Base-by-base conservation (phyloP, 2,329 filamentous ascomycete species). In the Colletotrichum trifolii region DNA sequence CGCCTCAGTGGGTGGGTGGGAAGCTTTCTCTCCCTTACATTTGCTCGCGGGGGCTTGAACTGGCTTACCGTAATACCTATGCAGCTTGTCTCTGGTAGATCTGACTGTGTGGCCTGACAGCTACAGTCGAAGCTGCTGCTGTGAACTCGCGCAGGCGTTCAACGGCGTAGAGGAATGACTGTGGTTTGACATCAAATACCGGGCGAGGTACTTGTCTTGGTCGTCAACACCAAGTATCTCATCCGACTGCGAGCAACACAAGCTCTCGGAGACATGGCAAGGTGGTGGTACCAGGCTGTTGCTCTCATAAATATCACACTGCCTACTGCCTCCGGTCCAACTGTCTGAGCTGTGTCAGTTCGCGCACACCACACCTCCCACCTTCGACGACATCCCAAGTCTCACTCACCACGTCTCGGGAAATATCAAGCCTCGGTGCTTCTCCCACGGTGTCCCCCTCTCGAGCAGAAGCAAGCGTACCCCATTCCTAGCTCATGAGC, bases 1-100 rank as follows among this genome's bases (percentile, higher is more conserved):
- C 57, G 50, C 40, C 58, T 65, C 57, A 46, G 42, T 54, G 57
- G 62, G 62, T 42, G 62, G 62, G 62, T 65, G 46, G 62, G 62
- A 65, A 65, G 58, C 62, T 65, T 65, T 65, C n/a, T 17, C 35
- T 42, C 25, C 33, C 12, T 34, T 34, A 12, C 25, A 25, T 25
- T 5, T 25, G 25, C 25, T 25, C 25, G 25, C 25, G 3, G 25
- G 45, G 45, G 43, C 43, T 49, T 15, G 48, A 17, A 39, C 35
- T 49, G 54, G 46, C 55, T 25, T 25, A 25, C 25, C 25, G 17
- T 17, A 17, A 2, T 25, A 25, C 25, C 25, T 4, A 25, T 25
- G 25, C 25, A 25, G 25, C 25, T 25, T 25, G 25, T 25, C 25
- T 25, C 25, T 25, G 4, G 25, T 25, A 25, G 25, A 5, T 25